Conservation (phyloP, 2,329 filamentous ascomycete genomes). For the Fusarium lateritium region DNA sequence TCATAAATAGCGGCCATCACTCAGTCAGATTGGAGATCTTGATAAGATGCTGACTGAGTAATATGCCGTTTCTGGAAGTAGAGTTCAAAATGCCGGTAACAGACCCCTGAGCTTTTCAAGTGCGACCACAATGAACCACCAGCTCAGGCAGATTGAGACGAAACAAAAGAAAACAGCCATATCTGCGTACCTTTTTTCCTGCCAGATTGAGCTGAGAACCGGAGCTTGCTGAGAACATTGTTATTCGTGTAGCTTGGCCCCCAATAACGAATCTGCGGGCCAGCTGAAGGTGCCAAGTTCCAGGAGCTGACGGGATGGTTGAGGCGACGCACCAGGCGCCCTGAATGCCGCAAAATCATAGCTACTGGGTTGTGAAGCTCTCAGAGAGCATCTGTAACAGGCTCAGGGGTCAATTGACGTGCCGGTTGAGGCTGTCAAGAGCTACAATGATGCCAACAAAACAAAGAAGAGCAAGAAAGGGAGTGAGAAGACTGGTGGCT, state of each 20-base stretch:
- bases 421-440: slow-evolving; percentile 25
- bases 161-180: background rate
- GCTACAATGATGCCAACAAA: slow-evolving; percentile 16
- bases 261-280: slow-evolving; percentile 35
- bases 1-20: background rate
- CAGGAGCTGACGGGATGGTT: slow-evolving; percentile 33
- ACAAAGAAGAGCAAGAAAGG: slow-evolving; percentile 32
- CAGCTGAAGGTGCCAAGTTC: slow-evolving; percentile 37
- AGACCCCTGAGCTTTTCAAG: background rate
- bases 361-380: slow-evolving; percentile 16
- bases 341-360: slow-evolving; percentile 48
- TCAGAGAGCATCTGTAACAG: slow-evolving; percentile 6
- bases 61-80: slow-evolving; percentile 4
- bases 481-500: slow-evolving; percentile 17
- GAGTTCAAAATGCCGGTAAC: slow-evolving; percentile 1
- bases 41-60: slow-evolving; percentile 2
- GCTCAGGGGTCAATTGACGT: slow-evolving; percentile 24
- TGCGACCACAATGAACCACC: background rate
- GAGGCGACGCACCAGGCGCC: slow-evolving; percentile 49
- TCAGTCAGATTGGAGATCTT: slow-evolving; percentile 4
- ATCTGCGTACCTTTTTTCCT: slow-evolving; percentile 48
- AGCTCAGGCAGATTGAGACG: background rate
- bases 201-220: slow-evolving; percentile 51
- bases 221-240: slow-evolving; percentile 34
- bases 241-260: slow-evolving; percentile 33